Evolutionary conservation across 192 early-diverging fungal species (phyloP).

Genomic region (Gamsiella multidivaricata): DNA sequence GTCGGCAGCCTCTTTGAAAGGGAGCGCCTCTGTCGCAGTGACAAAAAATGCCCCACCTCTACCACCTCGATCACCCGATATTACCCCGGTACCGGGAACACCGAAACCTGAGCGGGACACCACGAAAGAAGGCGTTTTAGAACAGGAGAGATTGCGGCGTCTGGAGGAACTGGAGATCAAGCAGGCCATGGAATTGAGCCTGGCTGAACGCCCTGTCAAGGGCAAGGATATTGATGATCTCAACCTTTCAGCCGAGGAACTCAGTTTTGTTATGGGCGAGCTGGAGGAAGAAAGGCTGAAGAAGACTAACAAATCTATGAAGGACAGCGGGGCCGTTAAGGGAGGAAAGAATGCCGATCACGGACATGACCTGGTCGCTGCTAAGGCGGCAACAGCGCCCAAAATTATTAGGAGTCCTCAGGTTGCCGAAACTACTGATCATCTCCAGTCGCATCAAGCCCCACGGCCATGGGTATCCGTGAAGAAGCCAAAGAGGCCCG

Average conservation of each 20-base stretch:
- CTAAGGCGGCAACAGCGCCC: constrained; percentile 9
- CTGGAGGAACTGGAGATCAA: constrained; percentile 35
- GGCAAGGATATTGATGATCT: constrained; percentile 18
- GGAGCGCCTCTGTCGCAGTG: background rate
- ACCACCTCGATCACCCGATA: constrained; percentile 24
- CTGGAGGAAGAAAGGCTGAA: background rate
- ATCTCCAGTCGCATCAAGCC: constrained; percentile 16
- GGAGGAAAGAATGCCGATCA: background rate
- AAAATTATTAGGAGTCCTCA: constrained; percentile 18
- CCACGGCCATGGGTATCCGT: constrained; percentile 16
- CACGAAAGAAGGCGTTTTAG: background rate
- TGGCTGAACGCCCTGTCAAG: background rate
- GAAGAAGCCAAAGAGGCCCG: constrained; percentile 3
- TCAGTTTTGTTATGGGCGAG: constrained; percentile 24
- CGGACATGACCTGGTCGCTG: background rate
- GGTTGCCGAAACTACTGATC: background rate
- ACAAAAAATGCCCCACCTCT: constrained; percentile 23
- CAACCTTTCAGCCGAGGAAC: constrained; percentile 15
- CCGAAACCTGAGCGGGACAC: constrained; percentile 1
- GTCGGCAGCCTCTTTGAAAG: background rate
- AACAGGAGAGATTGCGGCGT: constrained; percentile 12
- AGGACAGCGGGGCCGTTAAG: background rate
- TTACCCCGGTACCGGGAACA: background rate
- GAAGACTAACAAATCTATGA: background rate
- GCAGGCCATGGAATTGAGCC: constrained; percentile 32